Evolutionary conservation across 2,329 filamentous ascomycete species (phyloP), one percentile per base, ranked within the genome.

Genomic region (Colletotrichum scovillei): DNA sequence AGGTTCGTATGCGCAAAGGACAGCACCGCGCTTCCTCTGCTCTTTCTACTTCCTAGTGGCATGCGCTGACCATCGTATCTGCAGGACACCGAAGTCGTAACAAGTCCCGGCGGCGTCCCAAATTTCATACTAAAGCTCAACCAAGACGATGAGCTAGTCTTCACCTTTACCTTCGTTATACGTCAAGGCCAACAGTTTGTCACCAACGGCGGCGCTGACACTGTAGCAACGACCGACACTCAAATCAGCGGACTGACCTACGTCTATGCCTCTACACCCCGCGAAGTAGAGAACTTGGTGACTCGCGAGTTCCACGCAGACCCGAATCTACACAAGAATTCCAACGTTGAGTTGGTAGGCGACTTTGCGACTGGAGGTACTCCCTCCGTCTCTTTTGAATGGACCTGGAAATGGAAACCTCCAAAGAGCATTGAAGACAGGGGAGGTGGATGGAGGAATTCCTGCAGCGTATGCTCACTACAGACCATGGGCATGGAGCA

Each of bases 341-440:
- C 95, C 67, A 98, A 98, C 80, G 97, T 99, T 52, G 93, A 97
- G 79, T 88, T 98, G 57, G 92, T 99, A n/a, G 97, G 97, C 3
- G 95, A 98, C 81, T 98, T 93, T 80, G 89, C 90, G 3, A 99
- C 97, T 0, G 91, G 89, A 38, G 95, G 96, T n/a, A 94, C 88
- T 78, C 87, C 93, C 7, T 96, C 94, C 1, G 92, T 97, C 35
- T 92, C 95, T 42, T 98, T 98, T 80, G 93, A 96, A 76, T 99
- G 96, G 95, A 92, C 93, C 8, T 99, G 97, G 97, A 97, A 93
- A 86, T 99, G 96, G 95, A 95, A 93, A 80, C 94, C 97, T 9
- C 97, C 97, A 49, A 97, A 95, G 86, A 79, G 86, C 16, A 84
- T 86, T 19, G 95, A 98, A 80, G 95, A 98, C 80, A 91, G 91